Conservation (phyloP, 768 basidiomycete genomes). For the Kwoniella sp. region DNA sequence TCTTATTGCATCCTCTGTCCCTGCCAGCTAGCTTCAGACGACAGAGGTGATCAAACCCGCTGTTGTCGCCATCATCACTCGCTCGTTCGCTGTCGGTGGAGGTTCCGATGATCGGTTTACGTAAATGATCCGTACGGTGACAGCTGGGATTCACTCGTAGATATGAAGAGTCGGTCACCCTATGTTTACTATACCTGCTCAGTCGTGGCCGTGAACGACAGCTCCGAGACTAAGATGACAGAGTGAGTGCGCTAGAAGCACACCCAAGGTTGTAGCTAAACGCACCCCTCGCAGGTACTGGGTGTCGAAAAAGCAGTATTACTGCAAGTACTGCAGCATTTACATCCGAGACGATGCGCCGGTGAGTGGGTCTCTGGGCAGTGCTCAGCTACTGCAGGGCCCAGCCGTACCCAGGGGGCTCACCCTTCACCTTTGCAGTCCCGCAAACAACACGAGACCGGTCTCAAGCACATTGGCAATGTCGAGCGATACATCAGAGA, state of each 20-base stretch:
- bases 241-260: conserved; percentile 35
- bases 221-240: conserved; percentile 21
- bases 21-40: not conserved
- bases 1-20: too few relatives aligned
- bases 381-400: not conserved
- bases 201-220: too few relatives aligned
- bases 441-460: conserved; percentile 83
- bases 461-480: conserved; percentile 88
- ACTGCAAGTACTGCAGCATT: conserved; percentile 95
- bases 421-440: too few relatives aligned
- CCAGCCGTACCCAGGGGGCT: too few relatives aligned
- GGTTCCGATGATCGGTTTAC: too few relatives aligned
- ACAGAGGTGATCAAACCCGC: not conserved
- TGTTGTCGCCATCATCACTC: not conserved
- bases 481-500: conserved; percentile 85
- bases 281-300: conserved; percentile 45
- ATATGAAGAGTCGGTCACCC: not conserved
- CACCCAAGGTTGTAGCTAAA: too few relatives aligned
- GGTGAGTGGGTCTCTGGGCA: conserved; percentile 40
- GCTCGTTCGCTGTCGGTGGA: too few relatives aligned
- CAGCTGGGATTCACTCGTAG: not conserved
- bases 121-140: not conserved
- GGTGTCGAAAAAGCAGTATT: conserved; percentile 58
- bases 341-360: conserved; percentile 89
- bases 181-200: not conserved